Conservation (phyloP, 306 rosid species). For the Trifolium pratense region DNA sequence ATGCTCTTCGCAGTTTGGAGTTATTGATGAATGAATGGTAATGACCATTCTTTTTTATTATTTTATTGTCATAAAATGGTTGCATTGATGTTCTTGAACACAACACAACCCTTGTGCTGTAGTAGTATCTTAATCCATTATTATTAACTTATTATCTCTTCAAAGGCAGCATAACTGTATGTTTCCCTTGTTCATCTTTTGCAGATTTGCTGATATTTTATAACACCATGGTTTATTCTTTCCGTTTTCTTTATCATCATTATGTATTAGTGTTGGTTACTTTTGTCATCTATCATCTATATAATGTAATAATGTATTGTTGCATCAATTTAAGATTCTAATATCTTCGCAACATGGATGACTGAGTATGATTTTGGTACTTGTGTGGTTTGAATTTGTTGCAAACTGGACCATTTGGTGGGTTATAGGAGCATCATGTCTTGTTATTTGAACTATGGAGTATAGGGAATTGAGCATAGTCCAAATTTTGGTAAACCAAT, state of each 20-base stretch:
- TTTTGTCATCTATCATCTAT: not conserved
- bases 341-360: not conserved
- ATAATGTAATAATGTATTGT: not conserved
- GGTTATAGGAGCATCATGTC: constrained; percentile 1
- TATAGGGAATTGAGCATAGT: not conserved
- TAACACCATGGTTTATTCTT: not conserved
- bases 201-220: not conserved
- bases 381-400: constrained; percentile 25
- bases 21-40: no score
- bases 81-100: not conserved
- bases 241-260: not conserved
- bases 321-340: constrained; percentile 11
- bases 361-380: constrained; percentile 9
- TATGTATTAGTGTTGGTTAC: constrained; percentile 2
- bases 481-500: not conserved
- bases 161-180: not conserved
- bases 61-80: not conserved
- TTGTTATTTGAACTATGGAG: not conserved
- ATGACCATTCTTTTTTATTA: no score
- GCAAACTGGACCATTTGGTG: constrained; percentile 17
- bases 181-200: not conserved
- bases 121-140: no score
- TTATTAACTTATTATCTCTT: not conserved
- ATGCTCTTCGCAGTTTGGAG: no score
- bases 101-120: not conserved